A percentile compares a stretch with the other conserved stretches of the same genome.
These are phyloP conservation scores for Cryomyces antarcticus DNA, from an alignment of 495 filamentous ascomycete species.

Conservation along the genomic window DNA sequence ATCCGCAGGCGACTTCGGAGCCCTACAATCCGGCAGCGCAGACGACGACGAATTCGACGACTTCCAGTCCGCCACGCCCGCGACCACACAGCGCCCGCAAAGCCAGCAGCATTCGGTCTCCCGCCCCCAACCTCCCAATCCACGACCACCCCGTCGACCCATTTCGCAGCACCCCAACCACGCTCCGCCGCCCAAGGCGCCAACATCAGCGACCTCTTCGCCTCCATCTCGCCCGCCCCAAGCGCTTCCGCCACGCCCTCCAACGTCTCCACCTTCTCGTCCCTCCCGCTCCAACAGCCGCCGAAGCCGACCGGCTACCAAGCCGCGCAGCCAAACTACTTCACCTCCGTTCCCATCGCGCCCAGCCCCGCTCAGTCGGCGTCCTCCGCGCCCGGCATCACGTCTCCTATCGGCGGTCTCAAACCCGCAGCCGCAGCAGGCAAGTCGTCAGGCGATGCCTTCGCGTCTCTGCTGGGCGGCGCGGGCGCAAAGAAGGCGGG, in stretches of 20 bases:
- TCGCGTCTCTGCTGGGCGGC: slow-evolving; percentile 66
- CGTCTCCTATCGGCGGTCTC: slow-evolving; percentile 18
- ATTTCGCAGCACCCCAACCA: slow-evolving; percentile 65
- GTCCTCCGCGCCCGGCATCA: slow-evolving; percentile 19
- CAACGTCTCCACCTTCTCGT: slow-evolving; percentile 26
- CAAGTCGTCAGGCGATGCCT: slow-evolving; percentile 49
- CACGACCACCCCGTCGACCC: slow-evolving; percentile 27
- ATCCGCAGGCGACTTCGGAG: slow-evolving; percentile 31
- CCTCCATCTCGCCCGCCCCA: slow-evolving; percentile 56
- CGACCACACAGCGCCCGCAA: slow-evolving; percentile 15
- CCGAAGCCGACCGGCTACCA: slow-evolving; percentile 51
- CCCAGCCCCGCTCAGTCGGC: slow-evolving; percentile 12
- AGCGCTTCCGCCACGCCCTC: slow-evolving; percentile 28
- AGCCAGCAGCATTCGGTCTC: slow-evolving; percentile 11
- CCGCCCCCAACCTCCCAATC: slow-evolving; percentile 40
- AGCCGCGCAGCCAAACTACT: slow-evolving; percentile 76
- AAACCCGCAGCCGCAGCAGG: slow-evolving; percentile 21
- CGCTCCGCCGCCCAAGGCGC: slow-evolving; percentile 59
- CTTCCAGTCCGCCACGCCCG: slow-evolving; percentile 77
- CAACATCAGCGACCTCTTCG: slow-evolving; percentile 61
- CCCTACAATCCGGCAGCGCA: slow-evolving; percentile 26
- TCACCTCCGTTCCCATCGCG: slow-evolving; percentile 47
- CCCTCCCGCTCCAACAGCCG: slow-evolving; percentile 24
- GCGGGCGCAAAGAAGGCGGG: slow-evolving; percentile 59
- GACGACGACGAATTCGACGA: slow-evolving; percentile 98